phyloP scores from a whole-genome alignment of 306 rosid genomes.

The Acacia confusa region DNA sequence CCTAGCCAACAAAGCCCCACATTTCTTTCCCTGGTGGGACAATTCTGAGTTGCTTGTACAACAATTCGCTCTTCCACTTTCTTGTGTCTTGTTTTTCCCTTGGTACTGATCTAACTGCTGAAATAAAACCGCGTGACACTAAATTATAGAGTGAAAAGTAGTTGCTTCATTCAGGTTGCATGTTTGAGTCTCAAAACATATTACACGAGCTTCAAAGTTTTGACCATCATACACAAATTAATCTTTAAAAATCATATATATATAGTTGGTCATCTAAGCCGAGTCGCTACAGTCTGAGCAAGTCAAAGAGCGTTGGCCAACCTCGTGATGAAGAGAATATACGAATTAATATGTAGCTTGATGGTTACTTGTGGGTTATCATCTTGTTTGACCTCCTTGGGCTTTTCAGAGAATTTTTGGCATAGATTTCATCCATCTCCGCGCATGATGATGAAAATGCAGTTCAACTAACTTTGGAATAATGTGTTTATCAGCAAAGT shows the following conservation, averaged over 20 bases:
- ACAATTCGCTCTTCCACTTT: background rate
- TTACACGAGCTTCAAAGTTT: background rate
- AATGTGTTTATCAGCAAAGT: background rate
- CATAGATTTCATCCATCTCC: background rate
- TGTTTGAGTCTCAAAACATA: conserved; percentile 19
- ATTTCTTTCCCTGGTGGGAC: background rate
- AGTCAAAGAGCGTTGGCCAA: conserved; percentile 45
- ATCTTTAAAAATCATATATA: background rate
- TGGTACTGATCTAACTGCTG: background rate
- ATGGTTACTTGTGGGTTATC: conserved; percentile 5
- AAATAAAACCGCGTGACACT: background rate
- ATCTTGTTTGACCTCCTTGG: conserved; percentile 1
- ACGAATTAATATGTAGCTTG: background rate
- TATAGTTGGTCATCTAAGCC: conserved; percentile 9
- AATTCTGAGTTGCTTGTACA: background rate
- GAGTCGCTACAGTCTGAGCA: background rate
- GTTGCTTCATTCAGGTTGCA: conserved; percentile 21
- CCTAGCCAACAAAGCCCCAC: background rate
- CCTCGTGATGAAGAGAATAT: conserved; percentile 4
- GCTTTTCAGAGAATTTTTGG: background rate
- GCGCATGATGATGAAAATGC: background rate
- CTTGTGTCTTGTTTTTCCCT: background rate
- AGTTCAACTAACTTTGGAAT: background rate
- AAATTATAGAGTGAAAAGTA: background rate
- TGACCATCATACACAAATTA: conserved; percentile 24